A percentile compares a stretch with the other conserved stretches of the same genome.
These are phyloP conservation scores for Lentinus tigrinus DNA, from an alignment of 768 basidiomycete genomes.

Conservation along the genomic window DNA sequence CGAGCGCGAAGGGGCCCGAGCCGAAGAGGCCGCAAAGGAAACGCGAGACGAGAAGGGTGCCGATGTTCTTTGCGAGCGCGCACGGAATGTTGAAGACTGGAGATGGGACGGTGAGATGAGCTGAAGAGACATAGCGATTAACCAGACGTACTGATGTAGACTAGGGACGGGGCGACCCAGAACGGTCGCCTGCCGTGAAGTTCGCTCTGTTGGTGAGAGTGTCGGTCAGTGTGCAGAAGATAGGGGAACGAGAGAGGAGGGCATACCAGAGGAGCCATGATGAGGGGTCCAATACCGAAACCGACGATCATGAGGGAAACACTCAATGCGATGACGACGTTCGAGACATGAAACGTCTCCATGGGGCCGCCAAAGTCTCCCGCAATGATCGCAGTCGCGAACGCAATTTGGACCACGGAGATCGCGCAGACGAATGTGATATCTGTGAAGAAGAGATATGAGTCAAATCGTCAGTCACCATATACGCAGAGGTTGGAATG, in stretches of 20 bases:
- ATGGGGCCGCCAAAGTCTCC: constrained; percentile 36
- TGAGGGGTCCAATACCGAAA: constrained; percentile 32
- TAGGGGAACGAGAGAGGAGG: not conserved
- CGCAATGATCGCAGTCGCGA: constrained; percentile 36
- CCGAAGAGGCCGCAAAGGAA: constrained; percentile 43
- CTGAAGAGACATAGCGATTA: no score
- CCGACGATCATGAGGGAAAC: constrained; percentile 39
- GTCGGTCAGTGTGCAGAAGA: no score
- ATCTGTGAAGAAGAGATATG: constrained; percentile 22
- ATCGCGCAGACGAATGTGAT: constrained; percentile 31
- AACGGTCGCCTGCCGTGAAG: constrained; percentile 38
- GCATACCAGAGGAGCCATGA: constrained; percentile 30
- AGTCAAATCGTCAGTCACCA: no score
- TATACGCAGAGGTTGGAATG: not conserved
- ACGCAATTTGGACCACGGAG: constrained; percentile 36
- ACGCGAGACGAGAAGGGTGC: constrained; percentile 40
- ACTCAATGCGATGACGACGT: constrained; percentile 33
- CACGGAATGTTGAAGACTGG: constrained; percentile 40
- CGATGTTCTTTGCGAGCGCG: constrained; percentile 39
- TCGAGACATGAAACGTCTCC: constrained; percentile 30
- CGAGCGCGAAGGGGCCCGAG: constrained; percentile 36
- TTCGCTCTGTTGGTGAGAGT: constrained; percentile 31
- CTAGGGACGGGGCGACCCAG: constrained; percentile 37
- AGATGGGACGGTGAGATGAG: no score
- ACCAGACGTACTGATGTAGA: constrained; percentile 35